Evolutionary conservation across 75 land plant species (phyloP), one percentile per base, ranked within the genome.

Genomic region (Azolla pinnata): DNA sequence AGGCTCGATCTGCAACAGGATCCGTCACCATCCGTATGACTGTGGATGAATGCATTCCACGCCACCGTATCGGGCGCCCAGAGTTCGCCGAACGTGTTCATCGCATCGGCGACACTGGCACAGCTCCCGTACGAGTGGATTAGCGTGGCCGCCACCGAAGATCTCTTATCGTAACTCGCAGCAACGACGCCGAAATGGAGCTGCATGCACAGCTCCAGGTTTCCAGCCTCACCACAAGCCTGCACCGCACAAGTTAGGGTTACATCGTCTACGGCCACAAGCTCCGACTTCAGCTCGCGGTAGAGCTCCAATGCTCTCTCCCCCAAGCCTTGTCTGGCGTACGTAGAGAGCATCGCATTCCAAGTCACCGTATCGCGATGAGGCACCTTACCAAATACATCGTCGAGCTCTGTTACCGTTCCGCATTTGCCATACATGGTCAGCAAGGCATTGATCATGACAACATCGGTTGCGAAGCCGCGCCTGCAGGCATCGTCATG

Each of bases 281-380:
- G 9, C 14, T 52, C 29, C 29, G 27, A 25, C 28, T 14, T 60
- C 69, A 76, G 63, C 9, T 30, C 2, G 10, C 0, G 28, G 31
- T 66, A 76, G 58, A 76, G 5, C 42, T 66, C 57, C 5, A 66
- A 31, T 27, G 66, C 79, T 34, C 66, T 61, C 33, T 70, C 70
- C 21, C 40, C 59, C 49, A 50, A 17, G 2, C 70, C 70, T 48
- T 67, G 47, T 31, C 67, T 63, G 33, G 52, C 29, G 60, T 77
- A 67, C 35, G 75, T 56, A 18, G 64, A 48, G 4, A 67, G 31
- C 63, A 67, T 47, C 33, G 65, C 64, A 38, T 61, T 67, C 34
- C 62, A 67, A 14, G 66, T 31, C 19, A 48, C 53, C 2, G 48
- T 38, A 31, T 61, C 23, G 12, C 29, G 25, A 4, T 32, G 31